A percentile compares a stretch with the other conserved stretches of the same genome.
Conservation (phyloP, 2,329 filamentous ascomycete species). For the Aspergillus fischeri region DNA sequence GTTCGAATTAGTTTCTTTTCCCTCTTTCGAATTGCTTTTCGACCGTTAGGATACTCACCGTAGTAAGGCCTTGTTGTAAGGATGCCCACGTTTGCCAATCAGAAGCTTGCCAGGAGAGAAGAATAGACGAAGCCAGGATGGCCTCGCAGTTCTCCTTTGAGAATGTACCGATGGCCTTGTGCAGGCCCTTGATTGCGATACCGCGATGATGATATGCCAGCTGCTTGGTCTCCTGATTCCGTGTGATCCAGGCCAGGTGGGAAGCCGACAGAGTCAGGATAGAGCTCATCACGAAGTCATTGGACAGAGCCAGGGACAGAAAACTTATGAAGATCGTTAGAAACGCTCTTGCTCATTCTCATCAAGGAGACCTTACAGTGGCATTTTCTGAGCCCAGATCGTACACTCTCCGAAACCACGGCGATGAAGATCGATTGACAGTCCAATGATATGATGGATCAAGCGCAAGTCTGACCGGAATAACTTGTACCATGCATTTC, state of each 20-base stretch:
- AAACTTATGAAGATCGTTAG: constrained; percentile 52
- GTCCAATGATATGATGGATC: constrained; percentile 83
- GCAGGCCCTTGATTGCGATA: constrained; percentile 78
- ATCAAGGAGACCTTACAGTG: constrained; percentile 62
- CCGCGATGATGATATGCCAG: constrained; percentile 87
- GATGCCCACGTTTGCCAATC: constrained; percentile 95
- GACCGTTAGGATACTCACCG: constrained; percentile 49
- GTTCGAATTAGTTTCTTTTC: constrained; percentile 1
- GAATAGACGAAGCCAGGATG: constrained; percentile 82
- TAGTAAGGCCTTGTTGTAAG: constrained; percentile 84
- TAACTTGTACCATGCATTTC: constrained; percentile 67
- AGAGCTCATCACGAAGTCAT: constrained; percentile 90
- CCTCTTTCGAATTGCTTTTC: too few species aligned
- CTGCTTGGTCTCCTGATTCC: constrained; percentile 78
- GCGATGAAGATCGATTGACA: constrained; percentile 76
- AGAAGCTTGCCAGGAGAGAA: constrained; percentile 92
- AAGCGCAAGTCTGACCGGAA: constrained; percentile 76
- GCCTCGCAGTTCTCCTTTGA: constrained; percentile 85
- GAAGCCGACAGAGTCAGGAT: constrained; percentile 91
- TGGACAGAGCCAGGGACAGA: constrained; percentile 73
- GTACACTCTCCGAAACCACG: constrained; percentile 79
- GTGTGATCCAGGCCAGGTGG: constrained; percentile 84
- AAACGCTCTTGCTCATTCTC: constrained; percentile 4
- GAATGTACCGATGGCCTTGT: constrained; percentile 81
- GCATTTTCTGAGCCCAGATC: constrained; percentile 88